Conservation (phyloP, 345 rosid species). For the Hibiscus syriacus region DNA sequence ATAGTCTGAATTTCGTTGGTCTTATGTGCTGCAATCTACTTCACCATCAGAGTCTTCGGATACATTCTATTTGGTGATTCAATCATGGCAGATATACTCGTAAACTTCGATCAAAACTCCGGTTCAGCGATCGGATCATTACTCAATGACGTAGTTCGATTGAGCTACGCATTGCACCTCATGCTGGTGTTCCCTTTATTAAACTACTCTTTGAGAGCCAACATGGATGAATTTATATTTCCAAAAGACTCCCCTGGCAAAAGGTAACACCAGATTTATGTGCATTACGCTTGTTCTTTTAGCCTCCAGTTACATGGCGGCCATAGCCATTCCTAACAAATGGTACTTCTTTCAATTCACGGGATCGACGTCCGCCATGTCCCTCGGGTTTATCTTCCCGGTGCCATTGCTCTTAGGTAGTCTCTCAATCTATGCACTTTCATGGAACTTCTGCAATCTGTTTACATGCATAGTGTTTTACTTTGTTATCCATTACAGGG, state of each 20-base stretch:
- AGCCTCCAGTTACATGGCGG: constrained; percentile 46
- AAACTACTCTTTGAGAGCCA: constrained; percentile 67
- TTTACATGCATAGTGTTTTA: background rate
- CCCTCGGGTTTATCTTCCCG: constrained; percentile 84
- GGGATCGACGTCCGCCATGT: constrained; percentile 81
- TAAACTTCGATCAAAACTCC: constrained; percentile 65
- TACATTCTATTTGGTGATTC: constrained; percentile 83
- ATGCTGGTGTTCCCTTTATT: constrained; percentile 80
- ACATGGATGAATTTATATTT: constrained; percentile 63
- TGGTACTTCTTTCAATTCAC: constrained; percentile 85
- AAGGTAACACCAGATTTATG: constrained; percentile 54
- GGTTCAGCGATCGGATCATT: constrained; percentile 43
- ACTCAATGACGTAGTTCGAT: constrained; percentile 54
- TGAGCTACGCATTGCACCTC: constrained; percentile 83
- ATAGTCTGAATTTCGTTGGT: constrained; percentile 54
- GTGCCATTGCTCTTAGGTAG: constrained; percentile 68
- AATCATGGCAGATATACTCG: constrained; percentile 67
- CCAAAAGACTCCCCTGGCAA: constrained; percentile 33
- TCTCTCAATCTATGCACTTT: background rate
- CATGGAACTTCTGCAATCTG: background rate
- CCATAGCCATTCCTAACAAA: constrained; percentile 65
- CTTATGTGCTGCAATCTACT: constrained; percentile 65
- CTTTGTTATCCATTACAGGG: constrained; percentile 18
- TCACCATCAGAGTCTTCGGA: constrained; percentile 63
- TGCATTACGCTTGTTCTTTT: constrained; percentile 43